Conservation (phyloP, 805 yeast genomes). For the Hermanozyma aechmeae region DNA sequence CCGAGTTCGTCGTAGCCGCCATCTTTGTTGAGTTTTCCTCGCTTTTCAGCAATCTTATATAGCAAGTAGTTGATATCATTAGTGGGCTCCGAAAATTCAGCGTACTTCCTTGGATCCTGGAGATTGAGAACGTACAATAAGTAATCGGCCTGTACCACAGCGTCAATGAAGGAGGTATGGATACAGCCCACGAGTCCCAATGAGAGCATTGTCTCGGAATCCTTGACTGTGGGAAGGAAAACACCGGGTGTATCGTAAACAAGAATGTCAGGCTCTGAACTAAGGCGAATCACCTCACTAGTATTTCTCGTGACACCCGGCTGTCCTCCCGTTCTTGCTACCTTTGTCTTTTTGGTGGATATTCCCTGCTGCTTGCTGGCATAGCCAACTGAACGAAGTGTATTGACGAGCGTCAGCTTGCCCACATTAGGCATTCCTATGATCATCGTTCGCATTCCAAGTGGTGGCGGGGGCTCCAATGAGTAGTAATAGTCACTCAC, state of each 20-base stretch:
- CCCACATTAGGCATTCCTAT: constrained; percentile 99
- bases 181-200: constrained; percentile 72
- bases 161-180: constrained; percentile 62
- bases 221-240: constrained; percentile 63
- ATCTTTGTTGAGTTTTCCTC: constrained; percentile 23
- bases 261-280: constrained; percentile 51
- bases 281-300: constrained; percentile 63
- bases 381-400: constrained; percentile 42
- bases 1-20: constrained; percentile 44
- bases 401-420: constrained; percentile 78
- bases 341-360: constrained; percentile 42
- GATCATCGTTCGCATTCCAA: constrained; percentile 69
- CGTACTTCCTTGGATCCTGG: constrained; percentile 28
- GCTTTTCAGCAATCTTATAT: constrained; percentile 33
- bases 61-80: constrained; percentile 58
- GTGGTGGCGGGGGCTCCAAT: constrained; percentile 66
- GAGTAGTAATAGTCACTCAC: constrained; percentile 36
- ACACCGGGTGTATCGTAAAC: constrained; percentile 93
- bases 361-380: constrained; percentile 13
- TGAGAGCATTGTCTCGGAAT: constrained; percentile 62
- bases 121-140: constrained; percentile 65
- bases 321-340: constrained; percentile 74
- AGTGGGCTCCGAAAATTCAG: constrained; percentile 41
- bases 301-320: constrained; percentile 87
- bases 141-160: constrained; percentile 80